Evolutionary conservation across 2,329 filamentous ascomycete species (phyloP).

Genomic region (Alternaria triticimaculans): DNA sequence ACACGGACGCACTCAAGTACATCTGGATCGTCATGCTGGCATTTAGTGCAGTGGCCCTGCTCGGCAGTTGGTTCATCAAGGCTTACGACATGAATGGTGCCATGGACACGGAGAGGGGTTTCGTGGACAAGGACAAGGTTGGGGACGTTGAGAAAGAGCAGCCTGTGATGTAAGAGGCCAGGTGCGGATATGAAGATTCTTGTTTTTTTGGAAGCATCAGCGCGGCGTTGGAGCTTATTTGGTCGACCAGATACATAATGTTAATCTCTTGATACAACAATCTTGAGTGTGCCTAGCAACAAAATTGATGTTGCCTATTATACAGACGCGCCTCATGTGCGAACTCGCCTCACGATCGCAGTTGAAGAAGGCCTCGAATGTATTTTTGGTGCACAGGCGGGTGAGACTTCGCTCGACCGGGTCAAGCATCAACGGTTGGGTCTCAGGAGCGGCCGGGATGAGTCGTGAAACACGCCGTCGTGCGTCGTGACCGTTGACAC

Average conservation of each 20-base stretch:
- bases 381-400: constrained; percentile 11
- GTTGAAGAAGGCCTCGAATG: neutral
- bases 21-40: constrained; percentile 65
- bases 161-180: neutral
- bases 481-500: constrained; percentile 13
- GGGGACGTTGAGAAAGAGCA: constrained; percentile 28
- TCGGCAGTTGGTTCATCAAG: constrained; percentile 62
- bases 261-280: neutral
- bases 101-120: constrained; percentile 58
- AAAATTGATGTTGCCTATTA: neutral
- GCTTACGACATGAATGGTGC: constrained; percentile 54
- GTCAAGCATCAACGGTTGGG: constrained; percentile 12
- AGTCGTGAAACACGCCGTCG: constrained; percentile 33
- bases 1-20: constrained; percentile 61
- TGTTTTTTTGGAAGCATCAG: constrained; percentile 6
- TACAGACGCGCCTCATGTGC: neutral
- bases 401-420: constrained; percentile 2
- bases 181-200: neutral
- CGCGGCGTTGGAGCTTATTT: constrained; percentile 3
- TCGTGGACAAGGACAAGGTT: constrained; percentile 48
- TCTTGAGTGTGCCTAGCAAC: neutral
- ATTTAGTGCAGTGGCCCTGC: constrained; percentile 58
- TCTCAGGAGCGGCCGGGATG: constrained; percentile 23
- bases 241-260: neutral
- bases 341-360: neutral